These are phyloP conservation scores for Plectosphaerella plurivora DNA, from an alignment of 2,329 filamentous ascomycete genomes.

Conservation along the genomic window DNA sequence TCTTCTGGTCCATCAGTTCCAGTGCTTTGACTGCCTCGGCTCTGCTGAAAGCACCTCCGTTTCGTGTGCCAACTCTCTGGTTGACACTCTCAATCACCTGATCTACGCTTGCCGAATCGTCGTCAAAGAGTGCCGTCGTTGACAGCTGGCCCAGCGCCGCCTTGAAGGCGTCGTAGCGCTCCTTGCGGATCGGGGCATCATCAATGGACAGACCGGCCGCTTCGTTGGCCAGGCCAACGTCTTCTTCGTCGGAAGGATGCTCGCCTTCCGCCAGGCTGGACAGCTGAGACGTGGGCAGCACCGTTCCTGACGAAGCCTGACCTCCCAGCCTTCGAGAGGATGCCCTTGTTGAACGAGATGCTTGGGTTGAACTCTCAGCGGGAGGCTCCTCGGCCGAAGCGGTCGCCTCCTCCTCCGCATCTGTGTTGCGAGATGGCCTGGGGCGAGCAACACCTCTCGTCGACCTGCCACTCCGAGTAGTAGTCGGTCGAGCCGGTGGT, in stretches of 20 bases:
- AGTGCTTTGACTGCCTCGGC: slow-evolving; percentile 75
- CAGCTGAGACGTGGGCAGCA: slow-evolving; percentile 65
- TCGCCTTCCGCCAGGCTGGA: slow-evolving; percentile 38
- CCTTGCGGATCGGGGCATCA: slow-evolving; percentile 48
- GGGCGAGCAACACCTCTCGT: slow-evolving; percentile 26
- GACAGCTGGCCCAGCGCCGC: slow-evolving; percentile 78
- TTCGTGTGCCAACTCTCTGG: slow-evolving; percentile 49
- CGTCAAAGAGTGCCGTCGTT: slow-evolving; percentile 76
- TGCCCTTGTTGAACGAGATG: too few relatives aligned
- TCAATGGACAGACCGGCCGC: slow-evolving; percentile 38
- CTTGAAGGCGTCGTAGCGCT: slow-evolving; percentile 71
- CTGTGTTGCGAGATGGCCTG: slow-evolving; percentile 19
- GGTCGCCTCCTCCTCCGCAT: slow-evolving; percentile 30
- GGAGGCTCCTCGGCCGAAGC: too few relatives aligned
- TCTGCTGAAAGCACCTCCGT: slow-evolving; percentile 59
- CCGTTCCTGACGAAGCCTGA: too few relatives aligned
- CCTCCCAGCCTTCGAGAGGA: too few relatives aligned
- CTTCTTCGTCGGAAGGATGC: slow-evolving; percentile 27
- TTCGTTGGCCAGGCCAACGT: slow-evolving; percentile 37
- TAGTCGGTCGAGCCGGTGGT: slow-evolving; percentile 16
- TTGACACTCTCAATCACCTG: slow-evolving; percentile 79
- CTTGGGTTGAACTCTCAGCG: too few relatives aligned
- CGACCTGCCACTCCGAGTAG: slow-evolving; percentile 26
- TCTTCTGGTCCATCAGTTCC: slow-evolving; percentile 72
- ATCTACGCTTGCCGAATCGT: slow-evolving; percentile 75